A percentile compares a stretch with the other conserved stretches of the same genome.
Conservation (phyloP, 208 protist species). For the Trichomonas gallinae region DNA sequence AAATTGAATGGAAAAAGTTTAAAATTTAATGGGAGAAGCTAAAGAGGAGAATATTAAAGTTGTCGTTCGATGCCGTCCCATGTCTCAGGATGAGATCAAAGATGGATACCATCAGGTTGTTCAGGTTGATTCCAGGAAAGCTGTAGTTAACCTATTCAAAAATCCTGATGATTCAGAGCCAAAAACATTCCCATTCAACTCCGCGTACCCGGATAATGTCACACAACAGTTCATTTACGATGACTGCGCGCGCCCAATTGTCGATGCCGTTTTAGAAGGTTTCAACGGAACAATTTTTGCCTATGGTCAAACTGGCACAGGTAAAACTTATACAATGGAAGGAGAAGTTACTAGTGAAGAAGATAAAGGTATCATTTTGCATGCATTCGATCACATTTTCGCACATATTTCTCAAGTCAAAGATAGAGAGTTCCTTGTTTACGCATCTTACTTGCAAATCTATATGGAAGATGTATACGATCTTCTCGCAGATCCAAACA, state of each 20-base stretch:
- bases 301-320: slow-evolving; percentile 41
- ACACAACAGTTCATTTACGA: slow-evolving; percentile 21
- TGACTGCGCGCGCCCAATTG: slow-evolving; percentile 12
- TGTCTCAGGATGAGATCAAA: not conserved
- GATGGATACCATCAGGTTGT: not conserved
- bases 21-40: not conserved
- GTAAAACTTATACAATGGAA: slow-evolving; percentile 28
- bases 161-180: not conserved
- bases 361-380: not conserved
- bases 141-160: not conserved
- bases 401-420: slow-evolving; percentile 14
- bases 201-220: not conserved
- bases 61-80: not conserved
- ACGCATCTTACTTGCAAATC: slow-evolving; percentile 42
- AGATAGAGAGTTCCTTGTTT: slow-evolving; percentile 29
- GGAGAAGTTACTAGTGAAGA: not conserved
- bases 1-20: too few species aligned
- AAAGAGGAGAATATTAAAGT: not conserved
- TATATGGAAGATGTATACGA: slow-evolving; percentile 47
- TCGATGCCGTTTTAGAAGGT: slow-evolving; percentile 39
- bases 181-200: not conserved
- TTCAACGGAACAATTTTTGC: slow-evolving; percentile 44
- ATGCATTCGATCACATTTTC: slow-evolving; percentile 27
- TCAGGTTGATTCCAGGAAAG: not conserved
- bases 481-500: slow-evolving; percentile 32